Evolutionary conservation across 176 grass and related monocot species (phyloP).

Genomic region (Zea luxurians): DNA sequence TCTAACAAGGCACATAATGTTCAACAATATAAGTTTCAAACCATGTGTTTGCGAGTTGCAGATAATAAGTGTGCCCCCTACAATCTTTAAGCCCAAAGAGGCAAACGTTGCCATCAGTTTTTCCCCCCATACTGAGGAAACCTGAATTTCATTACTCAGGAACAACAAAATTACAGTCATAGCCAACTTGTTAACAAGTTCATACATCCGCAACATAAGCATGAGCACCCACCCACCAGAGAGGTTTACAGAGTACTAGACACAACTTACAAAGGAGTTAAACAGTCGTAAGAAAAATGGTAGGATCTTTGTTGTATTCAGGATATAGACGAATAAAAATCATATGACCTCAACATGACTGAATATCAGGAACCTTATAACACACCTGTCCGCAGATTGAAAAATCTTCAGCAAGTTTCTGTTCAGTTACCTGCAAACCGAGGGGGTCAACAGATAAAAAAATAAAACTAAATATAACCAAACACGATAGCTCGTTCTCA

Average conservation of each 20-base stretch:
- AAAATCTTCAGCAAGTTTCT: constrained; percentile 97
- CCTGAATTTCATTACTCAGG: background rate
- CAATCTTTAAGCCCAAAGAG: background rate
- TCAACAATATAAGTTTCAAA: background rate
- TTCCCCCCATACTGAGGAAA: background rate
- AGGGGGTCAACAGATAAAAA: background rate
- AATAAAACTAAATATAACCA: background rate
- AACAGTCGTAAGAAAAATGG: too few relatives aligned
- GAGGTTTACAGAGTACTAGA: too few relatives aligned
- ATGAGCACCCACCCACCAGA: too few relatives aligned
- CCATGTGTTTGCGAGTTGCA: too few relatives aligned
- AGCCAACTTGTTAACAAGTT: background rate
- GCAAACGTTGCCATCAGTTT: background rate
- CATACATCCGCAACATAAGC: background rate
- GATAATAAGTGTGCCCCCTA: background rate
- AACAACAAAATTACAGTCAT: background rate
- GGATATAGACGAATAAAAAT: background rate
- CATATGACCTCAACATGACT: background rate
- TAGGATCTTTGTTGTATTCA: background rate
- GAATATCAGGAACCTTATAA: constrained; percentile 17
- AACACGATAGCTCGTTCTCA: constrained; percentile 32
- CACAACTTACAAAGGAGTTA: too few relatives aligned
- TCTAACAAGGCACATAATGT: constrained; percentile 1
- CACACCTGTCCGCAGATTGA: constrained; percentile 81
- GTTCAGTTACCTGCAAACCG: constrained; percentile 83